Conservation (phyloP, 768 basidiomycete species). For the Trametes maxima region DNA sequence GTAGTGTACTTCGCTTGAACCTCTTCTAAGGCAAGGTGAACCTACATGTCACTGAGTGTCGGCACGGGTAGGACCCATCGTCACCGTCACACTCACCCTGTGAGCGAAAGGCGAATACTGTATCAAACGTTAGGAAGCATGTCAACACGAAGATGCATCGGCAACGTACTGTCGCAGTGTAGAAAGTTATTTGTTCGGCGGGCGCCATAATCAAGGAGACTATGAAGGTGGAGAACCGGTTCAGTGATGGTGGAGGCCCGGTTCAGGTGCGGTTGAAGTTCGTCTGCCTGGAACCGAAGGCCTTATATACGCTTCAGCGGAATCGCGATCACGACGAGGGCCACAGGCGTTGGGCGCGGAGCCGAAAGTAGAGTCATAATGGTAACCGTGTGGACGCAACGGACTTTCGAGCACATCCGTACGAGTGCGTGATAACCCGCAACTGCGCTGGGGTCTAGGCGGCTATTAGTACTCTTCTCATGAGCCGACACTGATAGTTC, state of each 20-base stretch:
- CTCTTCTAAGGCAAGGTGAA: slow-evolving; percentile 64
- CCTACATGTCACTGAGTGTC: slow-evolving; percentile 34
- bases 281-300: background rate
- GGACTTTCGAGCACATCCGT: too few species aligned
- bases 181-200: background rate
- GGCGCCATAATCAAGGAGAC: background rate
- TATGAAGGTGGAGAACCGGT: background rate
- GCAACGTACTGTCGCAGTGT: background rate
- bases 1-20: slow-evolving; percentile 49
- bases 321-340: too few species aligned
- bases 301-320: too few species aligned
- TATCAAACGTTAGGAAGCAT: background rate
- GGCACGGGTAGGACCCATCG: too few species aligned
- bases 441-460: too few species aligned
- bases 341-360: too few species aligned
- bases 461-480: too few species aligned
- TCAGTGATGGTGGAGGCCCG: background rate
- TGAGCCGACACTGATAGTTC: too few species aligned
- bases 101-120: background rate
- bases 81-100: background rate
- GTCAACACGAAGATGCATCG: background rate
- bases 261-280: background rate
- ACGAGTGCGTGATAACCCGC: too few species aligned
- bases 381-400: too few species aligned
- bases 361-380: too few species aligned